These are phyloP conservation scores for Penicillium antarcticum DNA, from an alignment of 495 filamentous ascomycete genomes.

Conservation along the genomic window DNA sequence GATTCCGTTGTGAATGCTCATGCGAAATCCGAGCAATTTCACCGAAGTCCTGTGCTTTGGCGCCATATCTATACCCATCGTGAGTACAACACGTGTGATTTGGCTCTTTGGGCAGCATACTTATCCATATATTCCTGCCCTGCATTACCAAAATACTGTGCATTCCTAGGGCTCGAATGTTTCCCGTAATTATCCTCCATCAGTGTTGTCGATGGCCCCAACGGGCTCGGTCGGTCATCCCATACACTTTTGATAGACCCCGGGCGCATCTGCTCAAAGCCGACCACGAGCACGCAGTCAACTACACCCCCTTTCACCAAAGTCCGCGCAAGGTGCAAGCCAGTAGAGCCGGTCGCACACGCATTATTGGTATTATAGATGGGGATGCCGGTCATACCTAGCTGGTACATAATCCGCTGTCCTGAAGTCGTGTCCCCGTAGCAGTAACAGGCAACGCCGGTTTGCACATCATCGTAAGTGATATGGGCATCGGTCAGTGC, in stretches of 20 bases:
- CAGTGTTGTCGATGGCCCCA: conserved; percentile 18
- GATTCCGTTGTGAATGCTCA: conserved; percentile 71
- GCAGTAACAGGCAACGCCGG: conserved; percentile 82
- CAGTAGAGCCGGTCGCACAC: conserved; percentile 79
- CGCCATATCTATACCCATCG: conserved; percentile 52
- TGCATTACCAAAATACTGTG: conserved; percentile 85
- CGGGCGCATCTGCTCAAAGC: conserved; percentile 88
- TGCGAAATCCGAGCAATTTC: conserved; percentile 85
- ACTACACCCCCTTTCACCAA: conserved; percentile 65
- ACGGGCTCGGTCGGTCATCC: conserved; percentile 19
- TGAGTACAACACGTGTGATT: conserved; percentile 18
- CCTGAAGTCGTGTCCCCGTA: conserved; percentile 70
- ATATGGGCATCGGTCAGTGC: conserved; percentile 83
- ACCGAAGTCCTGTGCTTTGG: conserved; percentile 70
- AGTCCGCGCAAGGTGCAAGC: conserved; percentile 67
- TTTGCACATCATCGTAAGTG: conserved; percentile 83
- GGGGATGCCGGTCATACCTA: conserved; percentile 85
- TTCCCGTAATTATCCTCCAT: conserved; percentile 21
- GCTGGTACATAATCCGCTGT: conserved; percentile 87
- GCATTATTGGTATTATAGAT: conserved; percentile 90
- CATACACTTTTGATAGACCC: conserved; percentile 41
- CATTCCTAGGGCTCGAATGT: conserved; percentile 52
- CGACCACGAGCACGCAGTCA: conserved; percentile 77
- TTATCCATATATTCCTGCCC: conserved; percentile 83
- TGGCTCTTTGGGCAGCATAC: conserved; percentile 32